These are phyloP conservation scores for Solanum paucissectum DNA, from an alignment of 257 asterid species.

Conservation along the genomic window DNA sequence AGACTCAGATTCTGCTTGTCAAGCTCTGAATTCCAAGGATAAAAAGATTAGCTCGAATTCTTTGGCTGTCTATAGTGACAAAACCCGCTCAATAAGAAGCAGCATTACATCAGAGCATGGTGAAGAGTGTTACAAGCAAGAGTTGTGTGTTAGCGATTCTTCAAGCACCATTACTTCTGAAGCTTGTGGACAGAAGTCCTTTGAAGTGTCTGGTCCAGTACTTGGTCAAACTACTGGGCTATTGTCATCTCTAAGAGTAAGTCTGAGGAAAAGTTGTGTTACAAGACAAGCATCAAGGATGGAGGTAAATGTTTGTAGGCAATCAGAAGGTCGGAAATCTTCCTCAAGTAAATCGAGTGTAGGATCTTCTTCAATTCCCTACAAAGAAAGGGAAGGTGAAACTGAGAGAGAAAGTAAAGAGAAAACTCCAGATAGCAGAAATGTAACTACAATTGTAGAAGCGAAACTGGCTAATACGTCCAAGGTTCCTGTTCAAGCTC, in stretches of 20 bases:
- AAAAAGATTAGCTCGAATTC: not conserved
- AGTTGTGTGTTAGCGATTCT: not conserved
- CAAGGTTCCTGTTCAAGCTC: conserved; percentile 1
- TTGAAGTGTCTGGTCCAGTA: conserved; percentile 14
- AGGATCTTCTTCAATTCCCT: conserved; percentile 19
- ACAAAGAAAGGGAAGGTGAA: not conserved
- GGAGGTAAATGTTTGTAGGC: conserved; percentile 9
- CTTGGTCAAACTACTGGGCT: conserved; percentile 13
- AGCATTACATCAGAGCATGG: not conserved
- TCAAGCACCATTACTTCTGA: conserved; percentile 18
- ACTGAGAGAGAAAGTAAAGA: conserved; percentile 4
- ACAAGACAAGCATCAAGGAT: conserved; percentile 32
- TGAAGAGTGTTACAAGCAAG: not conserved
- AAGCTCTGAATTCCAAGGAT: not conserved
- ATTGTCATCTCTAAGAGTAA: conserved; percentile 18
- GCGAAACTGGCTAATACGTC: not conserved
- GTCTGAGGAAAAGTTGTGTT: conserved; percentile 32
- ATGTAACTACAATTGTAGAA: conserved; percentile 1
- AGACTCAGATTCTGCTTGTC: not conserved
- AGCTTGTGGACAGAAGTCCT: conserved; percentile 1
- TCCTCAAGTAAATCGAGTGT: conserved; percentile 31
- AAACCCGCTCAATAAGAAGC: not conserved
- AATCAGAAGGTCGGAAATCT: conserved; percentile 20
- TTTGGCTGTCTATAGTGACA: not conserved
- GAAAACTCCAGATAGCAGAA: conserved; percentile 16